Evolutionary conservation across 73 alveolate species (phyloP).

Genomic region (Paramecium octaurelia): DNA sequence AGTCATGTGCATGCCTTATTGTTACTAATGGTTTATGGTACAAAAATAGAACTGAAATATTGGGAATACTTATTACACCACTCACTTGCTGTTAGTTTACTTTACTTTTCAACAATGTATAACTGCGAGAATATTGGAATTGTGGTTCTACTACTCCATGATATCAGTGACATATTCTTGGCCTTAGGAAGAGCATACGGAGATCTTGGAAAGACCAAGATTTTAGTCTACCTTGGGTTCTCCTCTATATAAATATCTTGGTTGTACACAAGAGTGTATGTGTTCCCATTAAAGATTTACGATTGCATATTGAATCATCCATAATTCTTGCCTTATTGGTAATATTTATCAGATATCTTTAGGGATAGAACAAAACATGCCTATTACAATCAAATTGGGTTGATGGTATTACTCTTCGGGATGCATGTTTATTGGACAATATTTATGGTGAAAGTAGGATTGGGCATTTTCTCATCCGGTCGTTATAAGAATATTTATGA

Average conservation of each 20-base stretch:
- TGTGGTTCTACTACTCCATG: slow-evolving; percentile 47
- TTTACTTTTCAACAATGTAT: slow-evolving; percentile 52
- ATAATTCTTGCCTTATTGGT: background rate
- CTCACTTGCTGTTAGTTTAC: slow-evolving; percentile 38
- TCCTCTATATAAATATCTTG: background rate
- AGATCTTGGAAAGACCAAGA: background rate
- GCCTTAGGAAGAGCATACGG: slow-evolving; percentile 53
- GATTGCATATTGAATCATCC: background rate
- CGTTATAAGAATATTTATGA: slow-evolving; percentile 53
- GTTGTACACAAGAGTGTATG: slow-evolving; percentile 54
- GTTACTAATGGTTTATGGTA: slow-evolving; percentile 17
- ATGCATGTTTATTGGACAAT: slow-evolving; percentile 65
- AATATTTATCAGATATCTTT: background rate
- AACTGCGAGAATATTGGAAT: slow-evolving; percentile 36
- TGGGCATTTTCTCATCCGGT: slow-evolving; percentile 54
- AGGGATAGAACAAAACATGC: background rate
- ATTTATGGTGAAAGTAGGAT: slow-evolving; percentile 52
- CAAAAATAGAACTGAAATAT: slow-evolving; percentile 45
- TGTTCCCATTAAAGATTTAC: slow-evolving; percentile 35
- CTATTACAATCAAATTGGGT: background rate
- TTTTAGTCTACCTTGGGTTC: background rate
- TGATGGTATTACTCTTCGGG: background rate
- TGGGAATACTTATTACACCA: slow-evolving; percentile 61
- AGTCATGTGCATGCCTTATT: slow-evolving; percentile 11
- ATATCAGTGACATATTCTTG: slow-evolving; percentile 43